These are phyloP conservation scores for Clarireedia hainanense DNA, from an alignment of 2,329 filamentous ascomycete species.

Conservation along the genomic window DNA sequence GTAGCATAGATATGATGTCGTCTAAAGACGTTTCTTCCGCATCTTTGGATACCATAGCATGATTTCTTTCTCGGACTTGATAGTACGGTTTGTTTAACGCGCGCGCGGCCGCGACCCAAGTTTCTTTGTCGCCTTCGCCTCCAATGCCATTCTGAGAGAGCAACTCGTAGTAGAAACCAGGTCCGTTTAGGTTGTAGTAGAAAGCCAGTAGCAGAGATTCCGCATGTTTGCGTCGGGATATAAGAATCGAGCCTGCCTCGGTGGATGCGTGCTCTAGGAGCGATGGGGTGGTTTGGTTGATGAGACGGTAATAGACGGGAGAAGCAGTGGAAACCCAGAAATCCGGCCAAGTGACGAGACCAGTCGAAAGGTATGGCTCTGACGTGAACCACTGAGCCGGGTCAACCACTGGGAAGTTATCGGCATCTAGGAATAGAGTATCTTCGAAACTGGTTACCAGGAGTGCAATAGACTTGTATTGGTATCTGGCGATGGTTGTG, in stretches of 20 bases:
- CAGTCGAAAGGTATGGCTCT: constrained; percentile 34
- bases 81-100: neutral
- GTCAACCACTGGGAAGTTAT: constrained; percentile 36
- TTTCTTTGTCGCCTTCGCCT: constrained; percentile 10
- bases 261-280: constrained; percentile 4
- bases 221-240: neutral
- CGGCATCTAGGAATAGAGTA: constrained; percentile 41
- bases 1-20: neutral
- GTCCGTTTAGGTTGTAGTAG: constrained; percentile 9
- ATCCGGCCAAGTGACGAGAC: constrained; percentile 41
- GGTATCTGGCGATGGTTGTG: constrained; percentile 34
- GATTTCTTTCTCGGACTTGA: constrained; percentile 8
- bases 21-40: neutral
- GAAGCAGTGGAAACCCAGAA: constrained; percentile 36
- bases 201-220: constrained; percentile 4
- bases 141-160: constrained; percentile 3
- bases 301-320: constrained; percentile 33
- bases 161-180: constrained; percentile 5
- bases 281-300: constrained; percentile 9
- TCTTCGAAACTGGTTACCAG: constrained; percentile 42
- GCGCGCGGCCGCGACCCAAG: constrained; percentile 2
- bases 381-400: constrained; percentile 35
- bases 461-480: constrained; percentile 41
- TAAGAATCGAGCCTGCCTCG: constrained; percentile 7
- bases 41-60: neutral